Conservation (phyloP, 2,329 filamentous ascomycete species). For the Fusarium marasasianum region DNA sequence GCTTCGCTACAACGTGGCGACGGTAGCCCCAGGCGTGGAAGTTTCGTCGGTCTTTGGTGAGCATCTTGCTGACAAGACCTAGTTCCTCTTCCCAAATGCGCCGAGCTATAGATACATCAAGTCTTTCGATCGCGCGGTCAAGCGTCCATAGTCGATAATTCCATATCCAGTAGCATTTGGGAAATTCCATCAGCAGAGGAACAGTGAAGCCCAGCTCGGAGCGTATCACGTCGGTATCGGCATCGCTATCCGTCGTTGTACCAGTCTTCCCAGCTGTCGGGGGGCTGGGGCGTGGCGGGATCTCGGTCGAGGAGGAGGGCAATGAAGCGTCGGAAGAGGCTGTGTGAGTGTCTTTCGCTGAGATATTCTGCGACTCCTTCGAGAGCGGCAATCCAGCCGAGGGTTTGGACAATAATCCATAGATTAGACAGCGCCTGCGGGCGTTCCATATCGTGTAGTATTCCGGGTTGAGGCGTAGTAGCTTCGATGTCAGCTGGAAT, state of each 20-base stretch:
- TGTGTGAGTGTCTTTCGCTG: slow-evolving; percentile 64
- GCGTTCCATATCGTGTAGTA: slow-evolving; percentile 94
- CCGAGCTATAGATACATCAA: slow-evolving; percentile 66
- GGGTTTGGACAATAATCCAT: slow-evolving; percentile 65
- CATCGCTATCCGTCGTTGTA: slow-evolving; percentile 56
- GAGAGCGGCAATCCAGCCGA: slow-evolving; percentile 62
- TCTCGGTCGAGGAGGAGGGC: slow-evolving; percentile 62
- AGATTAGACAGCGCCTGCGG: slow-evolving; percentile 76
- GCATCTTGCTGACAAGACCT: slow-evolving; percentile 85
- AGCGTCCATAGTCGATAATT: slow-evolving; percentile 92
- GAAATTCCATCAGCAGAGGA: slow-evolving; percentile 82
- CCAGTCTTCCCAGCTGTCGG: slow-evolving; percentile 63
- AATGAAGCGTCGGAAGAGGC: slow-evolving; percentile 70
- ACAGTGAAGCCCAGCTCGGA: slow-evolving; percentile 84
- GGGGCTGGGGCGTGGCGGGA: slow-evolving; percentile 56
- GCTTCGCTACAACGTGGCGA: slow-evolving; percentile 76
- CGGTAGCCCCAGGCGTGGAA: slow-evolving; percentile 98
- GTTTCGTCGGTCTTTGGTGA: slow-evolving; percentile 85
- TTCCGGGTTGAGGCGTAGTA: slow-evolving; percentile 82
- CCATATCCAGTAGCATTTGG: slow-evolving; percentile 99
- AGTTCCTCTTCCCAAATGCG: slow-evolving; percentile 87
- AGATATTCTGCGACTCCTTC: slow-evolving; percentile 65
- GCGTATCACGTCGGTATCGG: slow-evolving; percentile 65
- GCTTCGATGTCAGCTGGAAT: slow-evolving; percentile 74
- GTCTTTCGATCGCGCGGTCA: slow-evolving; percentile 71